These are phyloP conservation scores for Letharia lupina DNA, from an alignment of 495 filamentous ascomycete genomes.

Conservation along the genomic window DNA sequence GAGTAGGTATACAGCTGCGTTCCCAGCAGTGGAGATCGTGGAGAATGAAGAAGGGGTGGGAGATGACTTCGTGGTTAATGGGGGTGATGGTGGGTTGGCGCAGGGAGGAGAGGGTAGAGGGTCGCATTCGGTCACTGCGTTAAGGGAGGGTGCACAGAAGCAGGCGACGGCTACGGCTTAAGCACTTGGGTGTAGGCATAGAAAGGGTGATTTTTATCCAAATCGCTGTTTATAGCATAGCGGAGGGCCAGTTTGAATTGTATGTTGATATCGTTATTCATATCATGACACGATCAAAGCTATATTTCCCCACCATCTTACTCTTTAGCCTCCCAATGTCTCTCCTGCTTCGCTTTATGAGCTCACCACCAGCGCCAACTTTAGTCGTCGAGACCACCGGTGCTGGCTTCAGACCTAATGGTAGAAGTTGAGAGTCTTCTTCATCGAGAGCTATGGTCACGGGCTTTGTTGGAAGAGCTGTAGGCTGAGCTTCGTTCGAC, in stretches of 20 bases:
- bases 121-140: neutral
- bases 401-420: constrained; percentile 65
- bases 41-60: neutral
- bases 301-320: constrained; percentile 66
- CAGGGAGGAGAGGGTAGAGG: neutral
- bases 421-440: constrained; percentile 40
- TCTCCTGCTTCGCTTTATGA: constrained; percentile 52
- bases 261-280: constrained; percentile 22
- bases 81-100: neutral
- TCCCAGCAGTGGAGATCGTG: constrained; percentile 13
- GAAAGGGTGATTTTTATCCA: neutral
- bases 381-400: constrained; percentile 44
- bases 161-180: constrained; percentile 5
- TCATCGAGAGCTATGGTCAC: constrained; percentile 23
- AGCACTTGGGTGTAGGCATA: neutral
- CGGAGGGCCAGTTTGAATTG: neutral
- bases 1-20: constrained; percentile 26
- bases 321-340: constrained; percentile 66
- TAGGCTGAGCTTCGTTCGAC: constrained; percentile 24
- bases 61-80: neutral
- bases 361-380: constrained; percentile 54
- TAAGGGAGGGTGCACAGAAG: neutral
- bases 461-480: constrained; percentile 20
- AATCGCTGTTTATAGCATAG: neutral
- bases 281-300: constrained; percentile 61